Evolutionary conservation across 2,329 filamentous ascomycete genomes (phyloP).

Genomic region (Neurospora crassa): DNA sequence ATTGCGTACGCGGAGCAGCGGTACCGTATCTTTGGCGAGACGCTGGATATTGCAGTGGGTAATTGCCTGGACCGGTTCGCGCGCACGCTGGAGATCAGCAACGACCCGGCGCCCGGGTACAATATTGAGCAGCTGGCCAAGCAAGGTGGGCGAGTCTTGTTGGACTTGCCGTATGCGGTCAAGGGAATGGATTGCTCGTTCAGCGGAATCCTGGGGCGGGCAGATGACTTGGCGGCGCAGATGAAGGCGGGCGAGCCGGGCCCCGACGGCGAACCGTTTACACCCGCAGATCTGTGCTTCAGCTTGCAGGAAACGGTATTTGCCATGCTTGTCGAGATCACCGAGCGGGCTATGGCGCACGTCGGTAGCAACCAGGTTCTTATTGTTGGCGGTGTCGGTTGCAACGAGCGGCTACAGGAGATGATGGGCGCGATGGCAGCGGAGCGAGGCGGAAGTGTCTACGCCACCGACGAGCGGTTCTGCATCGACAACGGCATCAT

Average conservation of each 20-base stretch:
- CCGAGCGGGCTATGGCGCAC: conserved; percentile 96
- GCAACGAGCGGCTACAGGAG: conserved; percentile 86
- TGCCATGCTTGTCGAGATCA: conserved; percentile 97
- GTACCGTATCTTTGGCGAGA: conserved; percentile 97
- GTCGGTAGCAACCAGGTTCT: conserved; percentile 85
- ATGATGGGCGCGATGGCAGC: conserved; percentile 98
- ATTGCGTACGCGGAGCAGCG: conserved; percentile 92
- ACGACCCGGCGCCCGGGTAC: conserved; percentile 93
- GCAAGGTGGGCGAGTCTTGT: conserved; percentile 57
- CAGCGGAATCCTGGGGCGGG: conserved; percentile 76
- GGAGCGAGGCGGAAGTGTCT: conserved; percentile 82
- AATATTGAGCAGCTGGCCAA: conserved; percentile 93
- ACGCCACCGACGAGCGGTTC: conserved; percentile 91
- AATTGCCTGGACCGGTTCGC: conserved; percentile 97
- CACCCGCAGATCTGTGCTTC: conserved; percentile 81
- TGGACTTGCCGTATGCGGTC: conserved; percentile 90
- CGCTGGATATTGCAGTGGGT: conserved; percentile 92
- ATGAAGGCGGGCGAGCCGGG: conserved; percentile 39
- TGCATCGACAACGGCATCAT: conserved; percentile 99
- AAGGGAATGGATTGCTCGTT: conserved; percentile 99
- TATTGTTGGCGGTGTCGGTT: conserved; percentile 92
- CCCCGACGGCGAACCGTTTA: conserved; percentile 50
- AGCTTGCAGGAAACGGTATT: conserved; percentile 91
- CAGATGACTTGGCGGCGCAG: conserved; percentile 69
- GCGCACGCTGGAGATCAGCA: conserved; percentile 79